phyloP scores from a whole-genome alignment of 805 yeast genomes.

The Saccharomycopsis fodiens region DNA sequence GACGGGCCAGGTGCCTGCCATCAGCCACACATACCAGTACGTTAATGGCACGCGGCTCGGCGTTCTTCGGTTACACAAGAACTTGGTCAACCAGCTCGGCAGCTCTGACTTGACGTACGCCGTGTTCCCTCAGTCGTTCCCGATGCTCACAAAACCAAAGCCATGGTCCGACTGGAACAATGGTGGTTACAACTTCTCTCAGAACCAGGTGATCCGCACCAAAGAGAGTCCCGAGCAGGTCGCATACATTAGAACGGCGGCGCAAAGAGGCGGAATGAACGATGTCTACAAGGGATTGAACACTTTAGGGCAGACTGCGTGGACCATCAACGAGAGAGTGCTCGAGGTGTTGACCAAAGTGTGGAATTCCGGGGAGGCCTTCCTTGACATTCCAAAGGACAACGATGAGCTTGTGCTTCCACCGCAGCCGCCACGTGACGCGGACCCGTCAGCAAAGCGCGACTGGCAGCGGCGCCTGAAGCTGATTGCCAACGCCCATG shows the following conservation, averaged over 20 bases:
- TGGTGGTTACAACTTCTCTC: constrained; percentile 78
- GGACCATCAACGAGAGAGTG: constrained; percentile 80
- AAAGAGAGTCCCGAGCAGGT: constrained; percentile 82
- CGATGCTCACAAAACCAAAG: constrained; percentile 87
- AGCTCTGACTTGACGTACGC: constrained; percentile 57
- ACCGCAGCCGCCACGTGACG: constrained; percentile 49
- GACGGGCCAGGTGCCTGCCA: constrained; percentile 80
- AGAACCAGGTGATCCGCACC: constrained; percentile 60
- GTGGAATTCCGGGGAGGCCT: constrained; percentile 81
- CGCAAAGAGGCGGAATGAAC: constrained; percentile 56
- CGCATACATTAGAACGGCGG: constrained; percentile 83
- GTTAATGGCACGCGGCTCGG: constrained; percentile 75
- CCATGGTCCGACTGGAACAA: constrained; percentile 77
- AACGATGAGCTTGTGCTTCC: constrained; percentile 42
- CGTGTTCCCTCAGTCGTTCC: constrained; percentile 79
- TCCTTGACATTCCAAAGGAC: constrained; percentile 65
- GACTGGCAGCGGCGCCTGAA: constrained; percentile 63
- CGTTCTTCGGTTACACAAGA: constrained; percentile 66
- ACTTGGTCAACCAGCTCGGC: constrained; percentile 57
- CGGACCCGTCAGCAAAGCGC: constrained; percentile 65
- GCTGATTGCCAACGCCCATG: constrained; percentile 48
- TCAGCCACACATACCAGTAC: constrained; percentile 81
- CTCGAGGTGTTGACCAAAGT: constrained; percentile 62
- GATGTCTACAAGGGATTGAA: constrained; percentile 74
- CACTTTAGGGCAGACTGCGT: constrained; percentile 78